Evolutionary conservation across 306 rosid species (phyloP).

Genomic region (Mucuna pruriens): DNA sequence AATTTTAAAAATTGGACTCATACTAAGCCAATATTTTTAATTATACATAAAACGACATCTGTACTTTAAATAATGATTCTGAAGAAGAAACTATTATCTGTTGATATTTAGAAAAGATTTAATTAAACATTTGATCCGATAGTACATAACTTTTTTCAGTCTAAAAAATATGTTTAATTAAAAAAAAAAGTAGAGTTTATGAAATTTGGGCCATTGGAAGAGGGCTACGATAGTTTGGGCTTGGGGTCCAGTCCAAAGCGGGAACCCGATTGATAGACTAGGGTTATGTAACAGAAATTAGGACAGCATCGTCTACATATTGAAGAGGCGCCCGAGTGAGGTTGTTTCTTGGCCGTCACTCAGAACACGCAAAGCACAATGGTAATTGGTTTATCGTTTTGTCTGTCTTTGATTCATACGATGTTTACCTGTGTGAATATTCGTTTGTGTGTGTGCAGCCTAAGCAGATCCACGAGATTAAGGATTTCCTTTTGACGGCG

Average conservation of each 20-base stretch:
- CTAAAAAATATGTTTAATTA: no score
- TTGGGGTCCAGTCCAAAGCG: neutral
- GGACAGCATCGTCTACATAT: neutral
- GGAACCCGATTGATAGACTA: slow-evolving; percentile 10
- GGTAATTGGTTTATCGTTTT: neutral
- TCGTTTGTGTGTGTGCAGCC: slow-evolving; percentile 51
- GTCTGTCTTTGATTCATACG: neutral
- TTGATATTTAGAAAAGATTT: no score
- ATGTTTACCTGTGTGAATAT: neutral
- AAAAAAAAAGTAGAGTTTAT: no score
- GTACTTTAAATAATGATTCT: no score
- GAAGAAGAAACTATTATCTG: no score
- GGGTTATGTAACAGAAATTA: slow-evolving; percentile 20
- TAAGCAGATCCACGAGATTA: slow-evolving; percentile 89
- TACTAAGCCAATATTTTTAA: no score
- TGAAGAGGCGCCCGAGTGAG: neutral
- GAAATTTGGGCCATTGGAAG: neutral
- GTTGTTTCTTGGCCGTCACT: neutral
- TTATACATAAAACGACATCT: no score
- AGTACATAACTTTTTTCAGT: no score
- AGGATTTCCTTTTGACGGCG: slow-evolving; percentile 89
- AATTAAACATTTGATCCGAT: no score
- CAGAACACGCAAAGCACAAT: neutral
- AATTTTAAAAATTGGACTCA: no score
- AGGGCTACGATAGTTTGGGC: slow-evolving; percentile 3